A percentile compares a stretch with the other conserved stretches of the same genome.
These are phyloP conservation scores for Cocos nucifera DNA, from an alignment of 176 grass and related monocot species.

Conservation along the genomic window DNA sequence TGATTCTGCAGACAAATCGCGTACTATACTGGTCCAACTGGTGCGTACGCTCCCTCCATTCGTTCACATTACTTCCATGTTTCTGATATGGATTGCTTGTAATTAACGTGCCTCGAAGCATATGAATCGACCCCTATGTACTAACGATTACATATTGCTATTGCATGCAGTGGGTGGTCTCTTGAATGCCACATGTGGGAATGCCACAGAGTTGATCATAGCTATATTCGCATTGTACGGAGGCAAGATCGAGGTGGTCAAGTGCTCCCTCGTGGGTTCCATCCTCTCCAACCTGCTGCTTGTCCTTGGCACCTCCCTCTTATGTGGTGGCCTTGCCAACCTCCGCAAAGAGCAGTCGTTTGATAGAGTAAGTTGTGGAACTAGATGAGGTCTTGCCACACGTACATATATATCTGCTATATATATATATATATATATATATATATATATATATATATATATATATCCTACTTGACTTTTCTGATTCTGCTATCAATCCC, in stretches of 20 bases:
- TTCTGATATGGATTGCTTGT: too few relatives aligned
- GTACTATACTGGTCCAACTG: constrained; percentile 71
- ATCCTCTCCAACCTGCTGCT: constrained; percentile 92
- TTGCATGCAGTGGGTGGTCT: constrained; percentile 75
- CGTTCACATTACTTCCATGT: too few relatives aligned
- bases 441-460: too few relatives aligned
- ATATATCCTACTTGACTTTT: neutral
- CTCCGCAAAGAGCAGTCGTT: constrained; percentile 41
- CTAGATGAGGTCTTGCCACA: neutral
- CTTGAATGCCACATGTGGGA: constrained; percentile 95
- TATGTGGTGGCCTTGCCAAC: constrained; percentile 67
- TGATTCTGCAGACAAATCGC: constrained; percentile 55
- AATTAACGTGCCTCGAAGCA: too few relatives aligned
- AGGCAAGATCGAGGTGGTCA: constrained; percentile 83
- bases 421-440: too few relatives aligned
- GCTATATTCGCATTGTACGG: constrained; percentile 59
- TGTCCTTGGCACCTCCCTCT: constrained; percentile 79
- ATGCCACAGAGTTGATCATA: constrained; percentile 91
- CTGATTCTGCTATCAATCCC: too few relatives aligned
- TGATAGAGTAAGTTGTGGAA: constrained; percentile 33
- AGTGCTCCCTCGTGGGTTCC: constrained; percentile 80
- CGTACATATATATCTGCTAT: too few relatives aligned
- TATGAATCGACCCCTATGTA: too few relatives aligned
- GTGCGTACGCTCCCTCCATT: constrained; percentile 28
- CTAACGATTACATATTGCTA: neutral